Evolutionary conservation across 306 rosid species (phyloP), one percentile per base, ranked within the genome.

Genomic region (Ammopiptanthus mongolicus): DNA sequence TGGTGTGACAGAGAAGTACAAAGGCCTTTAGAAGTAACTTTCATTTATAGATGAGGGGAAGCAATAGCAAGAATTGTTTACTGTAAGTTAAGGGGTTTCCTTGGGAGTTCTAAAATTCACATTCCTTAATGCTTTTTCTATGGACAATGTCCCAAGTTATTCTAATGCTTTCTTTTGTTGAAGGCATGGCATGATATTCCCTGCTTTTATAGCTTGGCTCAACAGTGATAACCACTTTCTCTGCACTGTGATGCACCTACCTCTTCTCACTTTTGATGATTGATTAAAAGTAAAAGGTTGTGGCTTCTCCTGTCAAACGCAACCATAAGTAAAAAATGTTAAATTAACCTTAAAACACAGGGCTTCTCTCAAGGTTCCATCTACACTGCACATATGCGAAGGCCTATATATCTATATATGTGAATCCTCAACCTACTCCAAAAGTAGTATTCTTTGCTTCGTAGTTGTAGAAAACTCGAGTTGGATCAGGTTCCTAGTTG

Each of bases 111-210:
- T 58, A 25, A 51, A 18, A 76, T 81, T 81, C 74, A 46, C 76
- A 69, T 84, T 78, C 58, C 81, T 75, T 86, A 73, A 68, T 84
- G 86, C 88, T 75, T 86, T 86, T 81, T 81, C 59, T 73, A n/a
- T 34, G 11, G 74, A 56, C 85, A 69, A 65, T 75, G 83, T 65
- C 15, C 22, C 86, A 88, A 75, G 82, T 87, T 79, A 85, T 85
- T 70, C 86, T 8, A 77, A 84, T 91, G 84, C 97, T 86, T 88
- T 87, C 96, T 80, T 86, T 59, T 53, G 76, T 8, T 28, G 75
- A 84, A 76, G 76, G 84, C 47, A 78, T 56, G 82, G 76, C 74
- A 80, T 75, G 73, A 69, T 80, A 86, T 87, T 89, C 91, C 62
- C 57, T 50, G 6, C 22, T 3, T 72, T 55, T 84, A 42, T 36